These are phyloP conservation scores for Monilinia vaccinii-corymbosi DNA, from an alignment of 2,329 filamentous ascomycete species.

Conservation along the genomic window DNA sequence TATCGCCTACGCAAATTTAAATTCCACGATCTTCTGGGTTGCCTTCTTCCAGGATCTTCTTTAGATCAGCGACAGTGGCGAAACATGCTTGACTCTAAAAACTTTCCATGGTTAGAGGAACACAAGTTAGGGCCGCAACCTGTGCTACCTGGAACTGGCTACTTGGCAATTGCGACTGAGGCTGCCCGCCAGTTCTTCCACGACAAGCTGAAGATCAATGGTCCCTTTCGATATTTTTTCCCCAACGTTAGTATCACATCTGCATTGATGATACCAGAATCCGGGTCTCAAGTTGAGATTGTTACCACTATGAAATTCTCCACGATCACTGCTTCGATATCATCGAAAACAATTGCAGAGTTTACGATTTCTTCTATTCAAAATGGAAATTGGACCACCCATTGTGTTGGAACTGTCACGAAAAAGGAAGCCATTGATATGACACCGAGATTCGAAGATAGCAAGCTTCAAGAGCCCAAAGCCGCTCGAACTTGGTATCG, in stretches of 20 bases:
- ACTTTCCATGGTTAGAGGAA: conserved; percentile 42
- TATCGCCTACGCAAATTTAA: conserved; percentile 39
- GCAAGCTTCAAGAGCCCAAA: conserved; percentile 22
- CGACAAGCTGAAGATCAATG: neutral
- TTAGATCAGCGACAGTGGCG: conserved; percentile 14
- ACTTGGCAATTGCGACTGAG: conserved; percentile 28
- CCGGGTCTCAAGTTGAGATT: conserved; percentile 8
- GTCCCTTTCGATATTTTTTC: neutral
- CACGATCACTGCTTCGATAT: conserved; percentile 1
- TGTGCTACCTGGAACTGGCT: conserved; percentile 36
- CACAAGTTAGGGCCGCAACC: conserved; percentile 43
- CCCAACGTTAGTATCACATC: conserved; percentile 4
- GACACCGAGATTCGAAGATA: neutral
- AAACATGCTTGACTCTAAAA: conserved; percentile 8
- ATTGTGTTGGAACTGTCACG: conserved; percentile 3
- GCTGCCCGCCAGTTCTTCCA: conserved; percentile 2
- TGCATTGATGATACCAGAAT: conserved; percentile 3
- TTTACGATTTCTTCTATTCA: conserved; percentile 5
- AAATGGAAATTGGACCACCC: conserved; percentile 3
- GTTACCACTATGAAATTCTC: conserved; percentile 6
- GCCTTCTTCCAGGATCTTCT: conserved; percentile 29
- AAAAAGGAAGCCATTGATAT: neutral
- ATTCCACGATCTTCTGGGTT: conserved; percentile 43
- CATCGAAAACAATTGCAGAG: neutral
- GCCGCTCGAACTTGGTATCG: conserved; percentile 29